phyloP scores from a whole-genome alignment of 768 basidiomycete species.

The Leucocoprinus birnbaumii region DNA sequence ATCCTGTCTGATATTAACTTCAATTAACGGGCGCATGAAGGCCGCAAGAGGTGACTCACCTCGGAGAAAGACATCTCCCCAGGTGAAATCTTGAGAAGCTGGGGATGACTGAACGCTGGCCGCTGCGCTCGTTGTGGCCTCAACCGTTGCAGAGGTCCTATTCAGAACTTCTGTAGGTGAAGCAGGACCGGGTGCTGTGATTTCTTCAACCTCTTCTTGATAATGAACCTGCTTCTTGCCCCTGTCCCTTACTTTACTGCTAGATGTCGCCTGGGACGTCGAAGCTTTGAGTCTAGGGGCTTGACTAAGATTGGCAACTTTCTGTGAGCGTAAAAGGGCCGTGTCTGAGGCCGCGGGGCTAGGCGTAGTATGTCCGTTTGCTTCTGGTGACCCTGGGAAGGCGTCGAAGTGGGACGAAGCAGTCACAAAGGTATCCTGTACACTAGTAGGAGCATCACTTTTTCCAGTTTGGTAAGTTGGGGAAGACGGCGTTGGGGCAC shows the following conservation, averaged over 20 bases:
- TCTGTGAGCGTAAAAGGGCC: slow-evolving; percentile 9
- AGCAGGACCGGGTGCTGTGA: slow-evolving; percentile 28
- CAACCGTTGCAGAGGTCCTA: slow-evolving; percentile 52
- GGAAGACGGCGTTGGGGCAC: neutral
- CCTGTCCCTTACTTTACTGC: slow-evolving; percentile 14
- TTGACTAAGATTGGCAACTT: neutral
- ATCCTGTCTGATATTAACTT: slow-evolving; percentile 68
- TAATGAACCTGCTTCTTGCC: slow-evolving; percentile 39
- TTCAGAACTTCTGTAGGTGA: slow-evolving; percentile 67
- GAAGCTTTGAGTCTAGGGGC: neutral
- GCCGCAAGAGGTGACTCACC: slow-evolving; percentile 41
- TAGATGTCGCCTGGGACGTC: neutral
- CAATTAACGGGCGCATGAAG: slow-evolving; percentile 9
- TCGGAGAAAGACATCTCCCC: slow-evolving; percentile 66
- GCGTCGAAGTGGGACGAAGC: slow-evolving; percentile 17
- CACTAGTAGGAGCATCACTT: slow-evolving; percentile 4
- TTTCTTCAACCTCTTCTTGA: slow-evolving; percentile 19
- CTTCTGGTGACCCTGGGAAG: neutral
- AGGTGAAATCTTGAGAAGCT: slow-evolving; percentile 24
- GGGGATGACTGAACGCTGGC: slow-evolving; percentile 33
- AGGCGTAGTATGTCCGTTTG: neutral
- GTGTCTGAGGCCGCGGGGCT: slow-evolving; percentile 18
- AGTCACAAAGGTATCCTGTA: slow-evolving; percentile 23
- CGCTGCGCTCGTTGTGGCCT: slow-evolving; percentile 65
- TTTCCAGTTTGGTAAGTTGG: neutral